Evolutionary conservation across 208 protist genomes (phyloP), one percentile per base, ranked within the genome.

Genomic region (Balamuthia mandrillaris): DNA sequence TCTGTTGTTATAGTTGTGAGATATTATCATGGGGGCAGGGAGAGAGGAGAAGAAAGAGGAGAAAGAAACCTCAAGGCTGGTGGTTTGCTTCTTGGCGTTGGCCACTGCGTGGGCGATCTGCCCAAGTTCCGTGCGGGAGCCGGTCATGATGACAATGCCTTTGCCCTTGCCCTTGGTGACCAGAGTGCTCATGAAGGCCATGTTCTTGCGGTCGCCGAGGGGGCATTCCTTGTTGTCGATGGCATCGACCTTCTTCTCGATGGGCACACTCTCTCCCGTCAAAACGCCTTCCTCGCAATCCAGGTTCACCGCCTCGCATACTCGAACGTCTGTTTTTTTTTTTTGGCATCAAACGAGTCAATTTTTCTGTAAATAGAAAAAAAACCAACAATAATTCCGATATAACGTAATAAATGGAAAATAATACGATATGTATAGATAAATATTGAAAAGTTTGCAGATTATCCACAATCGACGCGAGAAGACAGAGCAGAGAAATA

Each of bases 261-360:
- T 70, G 12, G 90, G 86, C 33, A 87, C 70, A 33, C 88, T 86
- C 86, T 99, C 97, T 24, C 97, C 96, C 75, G 96, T 99, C 4
- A 98, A 86, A 63, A 95, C 94, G 0, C 94, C 92, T 81, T 97
- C 94, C 66, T 98, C 96, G 49, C 18, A 93, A 33, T 88, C 75
- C 10, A 87, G 37, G 33, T 87, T 42, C 10, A 85, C 85, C 27
- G 58, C 85, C 37, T 87, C 85, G 14, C 96, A 9, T 9, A 99
- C 49, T 49, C 96, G 95, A 47, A 96, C 86, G 85, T 99, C 97
- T 79, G n/a, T n/a, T n/a, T n/a, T n/a, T n/a, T n/a, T n/a, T n/a
- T n/a, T n/a, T n/a, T n/a, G n/a, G n/a, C n/a, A n/a, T n/a, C n/a
- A n/a, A n/a, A n/a, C n/a, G n/a, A n/a, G n/a, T n/a, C n/a, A n/a